These are phyloP conservation scores for Mimosa pudica DNA, from an alignment of 306 rosid genomes.

Conservation along the genomic window DNA sequence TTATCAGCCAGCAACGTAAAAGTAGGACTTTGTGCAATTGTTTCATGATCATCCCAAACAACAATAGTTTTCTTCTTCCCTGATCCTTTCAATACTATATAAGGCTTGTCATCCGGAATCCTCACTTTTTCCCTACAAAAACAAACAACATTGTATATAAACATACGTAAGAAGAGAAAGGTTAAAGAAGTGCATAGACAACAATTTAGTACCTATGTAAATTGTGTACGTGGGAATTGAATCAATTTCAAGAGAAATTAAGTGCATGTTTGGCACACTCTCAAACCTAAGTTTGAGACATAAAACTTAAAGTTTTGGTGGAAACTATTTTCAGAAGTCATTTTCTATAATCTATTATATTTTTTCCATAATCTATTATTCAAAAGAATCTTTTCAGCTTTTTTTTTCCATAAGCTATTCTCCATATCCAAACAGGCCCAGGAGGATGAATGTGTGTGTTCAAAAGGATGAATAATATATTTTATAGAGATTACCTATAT, in stretches of 20 bases:
- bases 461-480: background rate
- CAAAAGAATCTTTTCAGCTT: too few species aligned
- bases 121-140: slow-evolving; percentile 62
- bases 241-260: background rate
- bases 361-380: too few species aligned
- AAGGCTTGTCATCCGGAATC: slow-evolving; percentile 64
- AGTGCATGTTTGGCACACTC: too few species aligned
- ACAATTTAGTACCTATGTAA: background rate
- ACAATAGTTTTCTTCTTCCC: slow-evolving; percentile 52
- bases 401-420: too few species aligned
- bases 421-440: too few species aligned
- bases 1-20: slow-evolving; percentile 56
- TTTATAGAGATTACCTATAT: slow-evolving; percentile 47
- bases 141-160: background rate
- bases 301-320: too few species aligned
- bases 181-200: background rate
- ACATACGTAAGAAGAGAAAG: background rate
- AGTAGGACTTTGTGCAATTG: slow-evolving; percentile 59
- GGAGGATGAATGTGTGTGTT: background rate
- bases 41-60: slow-evolving; percentile 68
- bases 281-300: too few species aligned
- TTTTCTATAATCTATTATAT: too few species aligned
- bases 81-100: slow-evolving; percentile 59
- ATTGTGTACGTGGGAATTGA: background rate
- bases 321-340: too few species aligned